Base-by-base conservation (phyloP, 2,329 filamentous ascomycete species). In the Stagonosporopsis chrysanthemi region DNA sequence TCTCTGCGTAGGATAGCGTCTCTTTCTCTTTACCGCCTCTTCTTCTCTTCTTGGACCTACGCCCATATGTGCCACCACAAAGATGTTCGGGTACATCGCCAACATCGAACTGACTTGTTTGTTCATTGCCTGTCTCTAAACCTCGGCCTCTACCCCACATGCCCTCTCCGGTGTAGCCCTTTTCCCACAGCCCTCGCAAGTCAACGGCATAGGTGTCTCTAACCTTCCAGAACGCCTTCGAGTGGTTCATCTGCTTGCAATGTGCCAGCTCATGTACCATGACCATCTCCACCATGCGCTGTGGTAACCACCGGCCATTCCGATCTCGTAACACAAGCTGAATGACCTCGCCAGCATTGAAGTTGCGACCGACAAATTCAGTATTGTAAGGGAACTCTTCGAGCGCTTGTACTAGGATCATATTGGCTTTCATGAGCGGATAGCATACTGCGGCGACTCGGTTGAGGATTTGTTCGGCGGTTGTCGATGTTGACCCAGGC, bases 251-350 rank as follows among this genome's bases (percentile, higher is more conserved):
- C 73, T 96, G 89, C 75, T 91, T 90, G 81, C 90, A 93, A 75
- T 96, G 91, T 3, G 91, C 91, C 28, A 96, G 80, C 70, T 95
- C 91, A 73, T 96, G 92, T 86, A 96, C 93, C 92, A 96, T 96
- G 64, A 96, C 91, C 90, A 95, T 94, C 76, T 95, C 90, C 15
- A 96, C 90, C 70, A 92, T 92, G 60, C 86, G 82, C 70, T 95
- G 92, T 0, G 90, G 90, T 22, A 96, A 80, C 92, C 92, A 96
- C 56, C 74, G 65, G 7, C 81, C 81, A 80, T 83, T 80, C 0
- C 82, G 83, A 0, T 90, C 86, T 66, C 88, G 89, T 24, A 96
- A 83, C 1, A 96, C 92, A 1, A 96, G 83, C 77, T 96, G 91
- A 47, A 96, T 86, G 33, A 94, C 88, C 73, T 96, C 92, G 31